A percentile compares a stretch with the other conserved stretches of the same genome.
phyloP scores from a whole-genome alignment of 352 stramenopile species.

The Globisporangium canariense region DNA sequence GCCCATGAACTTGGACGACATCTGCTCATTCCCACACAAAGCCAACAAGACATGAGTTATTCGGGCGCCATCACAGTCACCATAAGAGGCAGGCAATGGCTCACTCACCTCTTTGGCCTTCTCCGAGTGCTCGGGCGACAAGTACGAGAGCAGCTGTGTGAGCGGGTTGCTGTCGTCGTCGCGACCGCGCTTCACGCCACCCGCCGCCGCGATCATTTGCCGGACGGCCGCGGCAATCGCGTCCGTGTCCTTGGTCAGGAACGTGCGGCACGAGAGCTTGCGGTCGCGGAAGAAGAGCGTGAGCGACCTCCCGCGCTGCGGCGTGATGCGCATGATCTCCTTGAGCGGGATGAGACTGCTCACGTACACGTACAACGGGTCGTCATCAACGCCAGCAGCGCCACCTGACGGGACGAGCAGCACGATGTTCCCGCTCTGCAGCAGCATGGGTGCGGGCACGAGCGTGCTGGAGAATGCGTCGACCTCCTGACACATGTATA shows the following conservation, averaged over 20 bases:
- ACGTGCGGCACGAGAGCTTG: constrained; percentile 55
- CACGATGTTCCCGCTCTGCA: constrained; percentile 68
- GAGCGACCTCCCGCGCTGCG: constrained; percentile 68
- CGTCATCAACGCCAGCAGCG: constrained; percentile 12
- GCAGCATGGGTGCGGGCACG: constrained; percentile 55
- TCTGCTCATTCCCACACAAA: constrained; percentile 12
- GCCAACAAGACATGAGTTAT: neutral
- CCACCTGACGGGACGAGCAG: constrained; percentile 27
- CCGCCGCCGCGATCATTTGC: constrained; percentile 52
- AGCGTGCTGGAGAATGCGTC: constrained; percentile 52
- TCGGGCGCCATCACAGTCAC: neutral
- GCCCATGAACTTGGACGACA: constrained; percentile 78
- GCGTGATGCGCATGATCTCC: constrained; percentile 72
- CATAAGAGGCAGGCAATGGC: neutral
- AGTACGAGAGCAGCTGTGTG: constrained; percentile 58
- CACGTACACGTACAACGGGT: constrained; percentile 59
- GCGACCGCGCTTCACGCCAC: constrained; percentile 34
- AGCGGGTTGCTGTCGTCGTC: constrained; percentile 30
- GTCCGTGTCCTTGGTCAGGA: constrained; percentile 69
- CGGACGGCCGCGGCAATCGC: constrained; percentile 62
- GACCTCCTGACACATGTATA: constrained; percentile 74
- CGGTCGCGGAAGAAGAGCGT: constrained; percentile 80
- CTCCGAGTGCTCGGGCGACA: constrained; percentile 66
- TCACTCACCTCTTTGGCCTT: constrained; percentile 68
- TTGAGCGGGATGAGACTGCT: constrained; percentile 59